These are phyloP conservation scores for Tinospora cordifolia DNA, from an alignment of 164 flowering plant genomes.

Conservation along the genomic window DNA sequence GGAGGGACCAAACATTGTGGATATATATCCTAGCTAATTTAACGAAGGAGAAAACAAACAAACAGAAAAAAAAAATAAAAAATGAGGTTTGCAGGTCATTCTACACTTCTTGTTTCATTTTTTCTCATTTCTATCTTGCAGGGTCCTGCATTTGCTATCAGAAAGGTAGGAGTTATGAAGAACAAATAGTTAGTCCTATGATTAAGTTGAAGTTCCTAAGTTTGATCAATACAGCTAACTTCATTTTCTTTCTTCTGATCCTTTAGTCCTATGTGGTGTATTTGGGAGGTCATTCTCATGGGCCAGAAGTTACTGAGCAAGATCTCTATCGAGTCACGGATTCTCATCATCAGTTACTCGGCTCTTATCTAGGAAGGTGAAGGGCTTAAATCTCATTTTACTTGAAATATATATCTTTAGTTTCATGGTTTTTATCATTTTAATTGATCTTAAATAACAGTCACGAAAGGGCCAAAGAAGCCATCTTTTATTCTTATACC, in stretches of 20 bases:
- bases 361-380: conserved; percentile 44
- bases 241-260: neutral
- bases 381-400: neutral
- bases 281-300: conserved; percentile 47
- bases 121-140: conserved; percentile 14
- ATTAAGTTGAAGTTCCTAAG: neutral
- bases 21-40: too few relatives aligned
- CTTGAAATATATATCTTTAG: neutral
- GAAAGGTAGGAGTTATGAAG: conserved; percentile 28
- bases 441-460: neutral
- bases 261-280: conserved; percentile 53
- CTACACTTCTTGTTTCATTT: conserved; percentile 19
- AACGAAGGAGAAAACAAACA: neutral
- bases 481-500: conserved; percentile 18
- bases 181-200: neutral
- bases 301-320: conserved; percentile 11
- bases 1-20: too few relatives aligned
- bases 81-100: conserved; percentile 20
- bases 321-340: conserved; percentile 29
- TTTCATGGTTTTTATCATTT: neutral
- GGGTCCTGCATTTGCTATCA: conserved; percentile 9
- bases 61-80: neutral
- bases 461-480: conserved; percentile 18
- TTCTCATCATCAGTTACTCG: conserved; percentile 46
- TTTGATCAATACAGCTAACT: neutral